Conservation (phyloP, 2,329 filamentous ascomycete species). For the Trichoderma citrinoviride region DNA sequence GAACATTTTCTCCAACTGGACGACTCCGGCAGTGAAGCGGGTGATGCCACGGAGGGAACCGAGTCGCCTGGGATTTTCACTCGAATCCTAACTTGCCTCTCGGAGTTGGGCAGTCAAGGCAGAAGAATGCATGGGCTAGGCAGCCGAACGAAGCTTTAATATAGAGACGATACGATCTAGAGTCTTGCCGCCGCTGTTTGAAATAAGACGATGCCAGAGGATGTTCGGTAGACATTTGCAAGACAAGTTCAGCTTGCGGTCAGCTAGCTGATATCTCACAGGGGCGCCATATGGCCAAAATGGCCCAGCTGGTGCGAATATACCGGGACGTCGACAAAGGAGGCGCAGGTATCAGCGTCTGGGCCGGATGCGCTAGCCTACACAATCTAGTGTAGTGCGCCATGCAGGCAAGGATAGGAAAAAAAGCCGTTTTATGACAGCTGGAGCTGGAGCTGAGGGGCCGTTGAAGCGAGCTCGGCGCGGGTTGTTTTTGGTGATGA, state of each 20-base stretch:
- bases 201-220: background rate
- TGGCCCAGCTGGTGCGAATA: background rate
- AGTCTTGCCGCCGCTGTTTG: background rate
- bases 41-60: background rate
- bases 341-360: constrained; percentile 2
- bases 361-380: constrained; percentile 6
- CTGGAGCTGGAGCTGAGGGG: background rate
- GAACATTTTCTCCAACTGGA: constrained; percentile 43
- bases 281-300: background rate
- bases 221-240: background rate
- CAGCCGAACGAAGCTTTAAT: background rate
- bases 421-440: background rate
- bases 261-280: background rate
- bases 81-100: background rate
- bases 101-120: background rate
- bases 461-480: background rate
- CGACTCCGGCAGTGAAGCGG: background rate
- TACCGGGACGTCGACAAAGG: constrained; percentile 6
- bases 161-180: background rate
- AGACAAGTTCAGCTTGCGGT: background rate
- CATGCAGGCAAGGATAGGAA: background rate
- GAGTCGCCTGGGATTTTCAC: background rate
- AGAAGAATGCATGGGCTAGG: background rate
- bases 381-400: constrained; percentile 16
- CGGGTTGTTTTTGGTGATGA: too few relatives aligned